phyloP scores from a whole-genome alignment of 176 grass and related monocot species.

The Rhynchospora pubera region DNA sequence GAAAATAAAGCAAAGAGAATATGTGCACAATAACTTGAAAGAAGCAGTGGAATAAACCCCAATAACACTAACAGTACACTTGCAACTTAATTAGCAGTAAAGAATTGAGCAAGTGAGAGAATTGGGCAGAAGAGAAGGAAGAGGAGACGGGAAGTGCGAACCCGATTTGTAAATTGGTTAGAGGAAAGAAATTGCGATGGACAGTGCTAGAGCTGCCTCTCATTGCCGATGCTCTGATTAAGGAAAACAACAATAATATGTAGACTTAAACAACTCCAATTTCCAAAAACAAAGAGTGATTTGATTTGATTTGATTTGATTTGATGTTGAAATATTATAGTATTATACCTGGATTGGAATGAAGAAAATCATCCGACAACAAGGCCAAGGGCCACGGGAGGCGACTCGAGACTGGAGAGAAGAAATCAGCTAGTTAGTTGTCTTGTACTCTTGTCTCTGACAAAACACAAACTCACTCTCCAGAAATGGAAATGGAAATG shows the following conservation, averaged over 20 bases:
- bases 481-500: neutral
- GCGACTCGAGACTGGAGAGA: too few species aligned
- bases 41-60: too few species aligned
- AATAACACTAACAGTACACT: too few species aligned
- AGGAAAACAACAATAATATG: conserved; percentile 20
- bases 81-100: neutral
- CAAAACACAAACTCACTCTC: neutral
- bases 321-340: too few species aligned
- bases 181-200: conserved; percentile 71
- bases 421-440: neutral
- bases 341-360: conserved; percentile 31
- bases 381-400: too few species aligned
- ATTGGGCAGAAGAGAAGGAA: neutral
- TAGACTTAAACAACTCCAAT: neutral
- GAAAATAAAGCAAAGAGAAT: conserved; percentile 20
- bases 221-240: neutral
- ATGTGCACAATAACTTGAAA: too few species aligned
- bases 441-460: too few species aligned
- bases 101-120: neutral
- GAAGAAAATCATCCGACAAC: conserved; percentile 27
- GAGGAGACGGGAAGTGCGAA: neutral
- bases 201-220: conserved; percentile 20
- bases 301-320: too few species aligned
- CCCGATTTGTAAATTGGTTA: conserved; percentile 91
- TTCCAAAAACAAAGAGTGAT: neutral